Evolutionary conservation across 176 grass and related monocot genomes (phyloP), one percentile per base, ranked within the genome.

Genomic region (Calamus simplicifolius): DNA sequence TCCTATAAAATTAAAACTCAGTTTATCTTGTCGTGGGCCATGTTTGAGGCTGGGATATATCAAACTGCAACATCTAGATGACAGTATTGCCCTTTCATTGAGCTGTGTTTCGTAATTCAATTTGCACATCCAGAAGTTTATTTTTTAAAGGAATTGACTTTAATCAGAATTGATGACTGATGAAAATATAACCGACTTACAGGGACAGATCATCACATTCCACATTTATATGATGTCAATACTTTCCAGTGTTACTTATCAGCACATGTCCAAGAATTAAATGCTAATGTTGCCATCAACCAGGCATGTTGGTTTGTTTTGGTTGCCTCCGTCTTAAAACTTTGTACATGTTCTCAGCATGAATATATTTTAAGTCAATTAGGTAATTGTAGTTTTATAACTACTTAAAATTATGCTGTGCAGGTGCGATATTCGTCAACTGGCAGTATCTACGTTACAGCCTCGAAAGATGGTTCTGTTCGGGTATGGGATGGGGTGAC

Each of bases 171-270:
- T 13, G n/a, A 26, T 49, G 19, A 58, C 28, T 10, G 26, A 49
- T 48, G 6, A 5, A 16, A 58, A 16, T 19, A 13, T 49, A 1
- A 38, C 15, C 17, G 16, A 54, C 69, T 84, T 88, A 49, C 81
- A 97, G 93, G 93, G 59, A 97, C 84, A 50, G 87, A 97, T 80
- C 93, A 97, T 72, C 73, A 78, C 66, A 66, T 97, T 68, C 83
- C 93, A 65, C 93, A 97, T 83, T 70, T 97, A 26, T 97, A 91
- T 66, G 93, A 91, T 80, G 78, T 91, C 69, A 97, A 91, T 73
- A 97, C 84, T 88, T 97, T 97, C 73, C 79, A 77, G 77, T 91
- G 93, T 78, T 97, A 75, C 70, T 85, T 97, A 75, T 77, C 84
- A 23, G 69, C 84, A 75, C 85, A 91, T 68, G 48, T 62, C 7